Conservation (phyloP, 2,329 filamentous ascomycete species). For the Macrophomina tecta region DNA sequence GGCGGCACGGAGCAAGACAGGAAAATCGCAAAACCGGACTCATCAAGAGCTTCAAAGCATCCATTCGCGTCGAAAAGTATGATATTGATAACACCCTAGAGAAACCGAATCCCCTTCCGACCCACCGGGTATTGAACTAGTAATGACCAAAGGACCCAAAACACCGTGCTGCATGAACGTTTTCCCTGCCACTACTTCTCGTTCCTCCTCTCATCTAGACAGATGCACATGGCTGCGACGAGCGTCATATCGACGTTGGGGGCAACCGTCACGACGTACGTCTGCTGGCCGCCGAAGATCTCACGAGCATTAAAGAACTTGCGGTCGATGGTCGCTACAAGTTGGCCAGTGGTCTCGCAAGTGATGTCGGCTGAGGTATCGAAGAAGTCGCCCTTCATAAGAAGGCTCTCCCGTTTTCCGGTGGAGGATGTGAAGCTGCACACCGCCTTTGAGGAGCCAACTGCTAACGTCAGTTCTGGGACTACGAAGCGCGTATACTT, state of each 20-base stretch:
- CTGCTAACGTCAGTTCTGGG: neutral
- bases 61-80: neutral
- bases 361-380: constrained; percentile 64
- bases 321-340: constrained; percentile 65
- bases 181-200: constrained; percentile 37
- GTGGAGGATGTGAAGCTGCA: constrained; percentile 54
- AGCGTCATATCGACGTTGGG: constrained; percentile 70
- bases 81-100: neutral
- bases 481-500: neutral
- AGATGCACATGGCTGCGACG: constrained; percentile 71
- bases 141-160: neutral
- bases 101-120: neutral
- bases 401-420: constrained; percentile 38
- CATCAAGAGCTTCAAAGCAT: neutral
- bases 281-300: constrained; percentile 66
- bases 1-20: too few relatives aligned
- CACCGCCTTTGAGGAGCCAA: constrained; percentile 4
- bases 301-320: constrained; percentile 64
- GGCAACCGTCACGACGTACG: constrained; percentile 68
- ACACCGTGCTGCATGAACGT: neutral
- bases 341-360: constrained; percentile 55
- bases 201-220: constrained; percentile 70
- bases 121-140: constrained; percentile 9
- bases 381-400: constrained; percentile 68
- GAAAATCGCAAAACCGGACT: too few relatives aligned